These are phyloP conservation scores for Camelina laxa DNA, from an alignment of 345 rosid genomes.

Conservation along the genomic window DNA sequence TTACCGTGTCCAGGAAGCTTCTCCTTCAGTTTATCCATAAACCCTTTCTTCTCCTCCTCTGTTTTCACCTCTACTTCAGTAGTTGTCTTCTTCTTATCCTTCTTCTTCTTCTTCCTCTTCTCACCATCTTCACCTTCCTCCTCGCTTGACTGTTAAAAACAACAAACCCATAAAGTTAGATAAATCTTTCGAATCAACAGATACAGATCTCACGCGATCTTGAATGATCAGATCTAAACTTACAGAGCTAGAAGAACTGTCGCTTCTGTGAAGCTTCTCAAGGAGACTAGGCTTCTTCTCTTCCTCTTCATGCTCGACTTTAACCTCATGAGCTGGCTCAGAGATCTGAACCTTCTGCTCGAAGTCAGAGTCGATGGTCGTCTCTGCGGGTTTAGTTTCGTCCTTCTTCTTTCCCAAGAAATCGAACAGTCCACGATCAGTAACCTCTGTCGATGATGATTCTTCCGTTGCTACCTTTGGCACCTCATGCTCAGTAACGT, in stretches of 20 bases:
- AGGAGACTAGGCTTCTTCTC: slow-evolving; percentile 60
- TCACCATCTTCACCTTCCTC: slow-evolving; percentile 75
- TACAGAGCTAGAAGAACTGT: slow-evolving; percentile 94
- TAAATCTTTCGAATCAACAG: neutral
- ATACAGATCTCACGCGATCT: neutral
- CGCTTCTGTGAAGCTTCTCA: slow-evolving; percentile 73
- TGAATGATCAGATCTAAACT: slow-evolving; percentile 44
- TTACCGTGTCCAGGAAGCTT: slow-evolving; percentile 52
- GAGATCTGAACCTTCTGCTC: slow-evolving; percentile 69
- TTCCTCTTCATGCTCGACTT: slow-evolving; percentile 45
- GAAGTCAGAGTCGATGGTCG: slow-evolving; percentile 62
- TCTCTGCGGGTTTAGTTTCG: slow-evolving; percentile 60
- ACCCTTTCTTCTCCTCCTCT: slow-evolving; percentile 57
- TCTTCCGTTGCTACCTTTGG: slow-evolving; percentile 38
- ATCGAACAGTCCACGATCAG: slow-evolving; percentile 83
- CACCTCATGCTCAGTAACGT: slow-evolving; percentile 54
- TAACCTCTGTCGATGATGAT: slow-evolving; percentile 50
- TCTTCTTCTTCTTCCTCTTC: slow-evolving; percentile 67
- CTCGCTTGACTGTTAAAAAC: slow-evolving; percentile 60
- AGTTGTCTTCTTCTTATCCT: slow-evolving; percentile 47
- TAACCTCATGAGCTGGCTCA: slow-evolving; percentile 45
- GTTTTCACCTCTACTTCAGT: slow-evolving; percentile 46
- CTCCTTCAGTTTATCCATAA: slow-evolving; percentile 59
- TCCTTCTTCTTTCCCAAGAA: slow-evolving; percentile 77
- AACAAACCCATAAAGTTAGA: neutral